Conservation (phyloP, 2,329 filamentous ascomycete genomes). For the Stenocarpella maydis region DNA sequence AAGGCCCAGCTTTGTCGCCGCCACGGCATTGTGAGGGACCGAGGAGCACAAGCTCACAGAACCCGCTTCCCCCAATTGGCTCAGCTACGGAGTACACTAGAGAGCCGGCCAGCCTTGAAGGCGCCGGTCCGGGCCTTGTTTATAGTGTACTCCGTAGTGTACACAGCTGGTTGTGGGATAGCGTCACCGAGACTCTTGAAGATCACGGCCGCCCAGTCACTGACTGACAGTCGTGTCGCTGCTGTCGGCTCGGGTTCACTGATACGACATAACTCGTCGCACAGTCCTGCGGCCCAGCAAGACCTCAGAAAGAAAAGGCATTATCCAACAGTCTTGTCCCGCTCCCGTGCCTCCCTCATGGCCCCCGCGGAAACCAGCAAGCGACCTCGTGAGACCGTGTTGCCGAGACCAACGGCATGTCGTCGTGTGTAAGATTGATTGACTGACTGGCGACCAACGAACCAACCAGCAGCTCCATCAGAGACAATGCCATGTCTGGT, state of each 20-base stretch:
- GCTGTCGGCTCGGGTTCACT: neutral
- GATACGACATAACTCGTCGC: conserved; percentile 5
- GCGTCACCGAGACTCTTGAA: conserved; percentile 27
- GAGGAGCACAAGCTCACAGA: conserved; percentile 24
- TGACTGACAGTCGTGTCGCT: neutral
- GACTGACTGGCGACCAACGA: neutral
- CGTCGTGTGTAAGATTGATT: neutral
- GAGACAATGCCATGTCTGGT: neutral
- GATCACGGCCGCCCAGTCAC: neutral
- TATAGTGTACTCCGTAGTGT: too few relatives aligned
- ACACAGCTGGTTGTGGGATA: conserved; percentile 12
- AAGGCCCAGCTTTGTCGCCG: conserved; percentile 21
- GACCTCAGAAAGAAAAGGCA: neutral
- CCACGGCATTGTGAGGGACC: conserved; percentile 10
- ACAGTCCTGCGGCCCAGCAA: conserved; percentile 1
- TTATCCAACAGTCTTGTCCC: neutral
- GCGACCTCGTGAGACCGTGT: conserved; percentile 20
- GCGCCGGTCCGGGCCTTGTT: conserved; percentile 24
- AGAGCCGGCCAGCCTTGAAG: neutral
- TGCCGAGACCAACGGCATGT: conserved; percentile 11
- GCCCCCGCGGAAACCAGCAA: conserved; percentile 5
- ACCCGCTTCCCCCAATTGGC: conserved; percentile 8
- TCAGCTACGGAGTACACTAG: neutral
- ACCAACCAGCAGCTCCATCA: neutral
- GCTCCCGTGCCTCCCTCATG: neutral